Conservation (phyloP, 352 stramenopile genomes). For the Phytophthora ohioensis region DNA sequence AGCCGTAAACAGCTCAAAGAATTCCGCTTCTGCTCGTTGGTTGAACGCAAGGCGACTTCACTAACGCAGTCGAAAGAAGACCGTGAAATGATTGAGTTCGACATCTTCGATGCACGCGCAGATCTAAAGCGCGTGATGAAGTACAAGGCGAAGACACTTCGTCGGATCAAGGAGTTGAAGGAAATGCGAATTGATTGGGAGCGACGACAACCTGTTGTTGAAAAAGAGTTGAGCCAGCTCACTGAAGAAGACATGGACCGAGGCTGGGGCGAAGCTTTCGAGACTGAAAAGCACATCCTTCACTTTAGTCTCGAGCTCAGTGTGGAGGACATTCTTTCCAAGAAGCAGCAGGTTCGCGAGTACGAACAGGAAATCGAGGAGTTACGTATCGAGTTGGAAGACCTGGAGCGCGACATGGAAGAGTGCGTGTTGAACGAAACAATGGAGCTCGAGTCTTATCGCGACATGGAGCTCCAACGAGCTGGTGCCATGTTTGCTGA, state of each 20-base stretch:
- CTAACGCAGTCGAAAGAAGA: constrained; percentile 64
- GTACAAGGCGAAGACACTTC: constrained; percentile 77
- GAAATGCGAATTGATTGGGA: constrained; percentile 86
- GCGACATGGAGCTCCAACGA: constrained; percentile 62
- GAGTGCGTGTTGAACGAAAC: constrained; percentile 74
- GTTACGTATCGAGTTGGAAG: constrained; percentile 75
- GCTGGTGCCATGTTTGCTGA: constrained; percentile 51
- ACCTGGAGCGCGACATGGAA: constrained; percentile 82
- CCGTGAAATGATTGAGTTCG: constrained; percentile 78
- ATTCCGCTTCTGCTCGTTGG: constrained; percentile 72
- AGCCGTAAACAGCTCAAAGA: constrained; percentile 64
- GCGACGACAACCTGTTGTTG: constrained; percentile 70
- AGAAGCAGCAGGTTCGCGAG: constrained; percentile 66
- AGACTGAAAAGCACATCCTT: constrained; percentile 79
- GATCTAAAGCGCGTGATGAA: constrained; percentile 79
- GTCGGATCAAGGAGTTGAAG: constrained; percentile 80
- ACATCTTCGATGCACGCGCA: constrained; percentile 63
- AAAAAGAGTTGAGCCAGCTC: constrained; percentile 71
- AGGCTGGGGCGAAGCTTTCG: constrained; percentile 82
- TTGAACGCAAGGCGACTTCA: constrained; percentile 68
- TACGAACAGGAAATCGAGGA: constrained; percentile 82
- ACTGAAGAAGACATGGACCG: constrained; percentile 77
- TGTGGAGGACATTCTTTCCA: constrained; percentile 75
- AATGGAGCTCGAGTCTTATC: constrained; percentile 66
- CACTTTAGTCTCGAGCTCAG: constrained; percentile 78